Conservation (phyloP, 2,329 filamentous ascomycete genomes). For the Furcasterigmium furcatum region DNA sequence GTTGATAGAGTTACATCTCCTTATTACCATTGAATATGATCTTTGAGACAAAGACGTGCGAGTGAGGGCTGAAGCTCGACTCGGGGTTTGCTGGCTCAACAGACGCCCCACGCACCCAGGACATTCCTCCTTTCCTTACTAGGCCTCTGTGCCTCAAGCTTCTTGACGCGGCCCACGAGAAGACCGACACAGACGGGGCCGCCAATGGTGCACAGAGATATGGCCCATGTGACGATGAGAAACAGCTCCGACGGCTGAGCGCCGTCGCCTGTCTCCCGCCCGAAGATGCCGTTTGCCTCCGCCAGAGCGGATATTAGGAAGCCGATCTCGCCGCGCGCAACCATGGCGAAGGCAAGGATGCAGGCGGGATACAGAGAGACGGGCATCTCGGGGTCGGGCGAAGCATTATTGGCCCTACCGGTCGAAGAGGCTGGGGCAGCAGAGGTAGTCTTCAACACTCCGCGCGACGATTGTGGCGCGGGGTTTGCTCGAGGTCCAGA, state of each 20-base stretch:
- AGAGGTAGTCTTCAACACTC: neutral
- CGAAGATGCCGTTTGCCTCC: constrained; percentile 46
- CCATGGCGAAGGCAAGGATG: constrained; percentile 67
- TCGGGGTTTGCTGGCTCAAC: neutral
- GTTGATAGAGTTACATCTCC: too few relatives aligned
- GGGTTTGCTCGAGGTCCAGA: neutral
- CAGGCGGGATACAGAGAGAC: constrained; percentile 64
- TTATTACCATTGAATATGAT: too few relatives aligned
- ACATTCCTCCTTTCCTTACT: constrained; percentile 2
- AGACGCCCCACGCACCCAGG: constrained; percentile 10
- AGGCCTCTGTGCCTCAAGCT: constrained; percentile 13
- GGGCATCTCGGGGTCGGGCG: constrained; percentile 36
- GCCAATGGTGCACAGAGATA: constrained; percentile 50
- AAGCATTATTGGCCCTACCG: constrained; percentile 11
- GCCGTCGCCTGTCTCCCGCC: constrained; percentile 4
- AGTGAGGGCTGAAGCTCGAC: too few relatives aligned
- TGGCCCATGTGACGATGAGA: constrained; percentile 52
- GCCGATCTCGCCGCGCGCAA: constrained; percentile 75
- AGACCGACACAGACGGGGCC: constrained; percentile 47
- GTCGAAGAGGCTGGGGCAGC: constrained; percentile 11
- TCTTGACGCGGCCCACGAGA: constrained; percentile 38
- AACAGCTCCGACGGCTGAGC: constrained; percentile 37
- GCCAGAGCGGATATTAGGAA: constrained; percentile 72
- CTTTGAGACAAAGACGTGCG: too few relatives aligned
- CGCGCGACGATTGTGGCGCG: neutral